Conservation (phyloP, 2,329 filamentous ascomycete genomes). For the Aspergillus luchuensis region DNA sequence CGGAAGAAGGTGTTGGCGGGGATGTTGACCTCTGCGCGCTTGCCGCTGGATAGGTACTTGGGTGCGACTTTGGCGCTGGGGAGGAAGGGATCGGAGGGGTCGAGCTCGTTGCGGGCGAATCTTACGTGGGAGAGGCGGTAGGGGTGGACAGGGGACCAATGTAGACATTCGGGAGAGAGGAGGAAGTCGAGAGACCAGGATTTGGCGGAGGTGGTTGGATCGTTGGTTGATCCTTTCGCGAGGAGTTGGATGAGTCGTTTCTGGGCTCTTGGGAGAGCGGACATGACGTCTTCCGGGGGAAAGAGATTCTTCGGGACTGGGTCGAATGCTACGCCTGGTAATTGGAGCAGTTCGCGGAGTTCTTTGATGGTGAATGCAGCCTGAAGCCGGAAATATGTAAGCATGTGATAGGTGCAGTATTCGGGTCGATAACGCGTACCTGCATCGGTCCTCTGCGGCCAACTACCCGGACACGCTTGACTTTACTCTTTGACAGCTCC, state of each 20-base stretch:
- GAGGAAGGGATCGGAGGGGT: slow-evolving; percentile 56
- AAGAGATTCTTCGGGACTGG: slow-evolving; percentile 67
- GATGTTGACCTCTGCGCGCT: slow-evolving; percentile 53
- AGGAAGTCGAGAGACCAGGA: slow-evolving; percentile 87
- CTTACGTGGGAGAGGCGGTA: slow-evolving; percentile 63
- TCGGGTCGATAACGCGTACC: slow-evolving; percentile 48
- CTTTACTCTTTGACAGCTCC: slow-evolving; percentile 67
- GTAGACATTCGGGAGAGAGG: slow-evolving; percentile 73
- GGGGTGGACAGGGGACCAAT: slow-evolving; percentile 50
- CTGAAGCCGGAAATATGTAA: slow-evolving; percentile 44
- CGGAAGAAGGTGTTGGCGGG: slow-evolving; percentile 77
- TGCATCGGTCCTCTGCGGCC: slow-evolving; percentile 88
- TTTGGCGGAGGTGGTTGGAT: slow-evolving; percentile 55
- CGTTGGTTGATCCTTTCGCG: slow-evolving; percentile 67
- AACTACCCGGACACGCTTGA: slow-evolving; percentile 82
- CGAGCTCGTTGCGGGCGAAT: slow-evolving; percentile 61
- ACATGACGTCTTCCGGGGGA: slow-evolving; percentile 61
- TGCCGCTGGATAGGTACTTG: slow-evolving; percentile 52
- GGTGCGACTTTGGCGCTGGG: slow-evolving; percentile 49
- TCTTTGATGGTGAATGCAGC: slow-evolving; percentile 97
- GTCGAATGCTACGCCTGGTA: slow-evolving; percentile 71
- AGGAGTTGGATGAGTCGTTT: slow-evolving; percentile 80
- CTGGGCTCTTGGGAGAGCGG: slow-evolving; percentile 71
- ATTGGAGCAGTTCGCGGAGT: slow-evolving; percentile 79
- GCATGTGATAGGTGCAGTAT: not conserved